Evolutionary conservation across 148 eudicot species (phyloP), one percentile per base, ranked within the genome.

Genomic region (Rheum nobile): DNA sequence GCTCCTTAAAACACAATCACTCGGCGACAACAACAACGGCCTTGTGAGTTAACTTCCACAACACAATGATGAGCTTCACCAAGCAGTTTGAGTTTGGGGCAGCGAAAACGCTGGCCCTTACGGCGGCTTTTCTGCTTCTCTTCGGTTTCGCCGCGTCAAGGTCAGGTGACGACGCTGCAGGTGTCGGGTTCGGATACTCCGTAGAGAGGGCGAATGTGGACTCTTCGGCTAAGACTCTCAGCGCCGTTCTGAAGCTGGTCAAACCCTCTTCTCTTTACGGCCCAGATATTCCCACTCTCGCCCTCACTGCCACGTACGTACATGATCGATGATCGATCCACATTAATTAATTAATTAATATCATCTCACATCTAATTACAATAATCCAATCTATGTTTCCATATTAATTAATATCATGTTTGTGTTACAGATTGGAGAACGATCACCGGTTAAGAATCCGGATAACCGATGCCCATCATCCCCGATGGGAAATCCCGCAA

Each of bases 401-500:
- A 4, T 35, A 11, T 44, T 48, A 4, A 2, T 24, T 59, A 6
- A 9, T 59, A 26, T 57, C 4, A 6, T 11, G 14, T 41, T 8
- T 69, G 26, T 69, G 19, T 4, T 5, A 55, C 91, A 92, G 97
- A 52, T 79, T 88, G 7, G 96, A 92, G 59, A 79, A 84, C 29
- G 71, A 73, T 4, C 82, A 83, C 47, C 84, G 88, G 1, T 37
- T 92, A 42, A 59, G 96, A 69, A 48, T 92, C 76, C 81, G 86
- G 44, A 82, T 92, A 39, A 88, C 91, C 7, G 93, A 90, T 75
- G 82, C 85, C 61, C 46, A 81, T 72, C 19, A 80, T 59, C 76
- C 72, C 13, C 79, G 97, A 71, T 90, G 96, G 93, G 98, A 92
- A 71, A 55, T 92, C 71, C 93, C 96, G 0, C 43, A 77, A 39